A percentile compares a stretch with the other conserved stretches of the same genome.
These are phyloP conservation scores for Fusarium falciforme DNA, from an alignment of 2,329 filamentous ascomycete species.

Conservation along the genomic window DNA sequence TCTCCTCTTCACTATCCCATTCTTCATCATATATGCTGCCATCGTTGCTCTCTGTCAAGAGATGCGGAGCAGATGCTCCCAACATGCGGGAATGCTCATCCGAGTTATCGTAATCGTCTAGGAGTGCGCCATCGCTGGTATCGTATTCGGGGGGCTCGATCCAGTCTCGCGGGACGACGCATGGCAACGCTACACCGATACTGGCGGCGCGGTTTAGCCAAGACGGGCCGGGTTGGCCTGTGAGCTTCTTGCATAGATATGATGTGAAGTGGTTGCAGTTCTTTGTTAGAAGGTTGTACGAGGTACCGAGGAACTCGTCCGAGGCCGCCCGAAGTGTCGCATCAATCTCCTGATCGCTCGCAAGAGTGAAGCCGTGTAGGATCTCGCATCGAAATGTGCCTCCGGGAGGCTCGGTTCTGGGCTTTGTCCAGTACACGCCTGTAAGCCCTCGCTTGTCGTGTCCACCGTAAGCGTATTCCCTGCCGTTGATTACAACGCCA, in stretches of 20 bases:
- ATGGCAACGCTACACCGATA: slow-evolving; percentile 83
- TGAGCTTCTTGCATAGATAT: slow-evolving; percentile 79
- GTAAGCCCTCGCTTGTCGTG: slow-evolving; percentile 78
- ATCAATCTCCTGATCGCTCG: slow-evolving; percentile 76
- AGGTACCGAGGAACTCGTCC: slow-evolving; percentile 77
- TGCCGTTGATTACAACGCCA: slow-evolving; percentile 82
- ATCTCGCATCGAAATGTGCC: slow-evolving; percentile 81
- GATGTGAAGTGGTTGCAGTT: slow-evolving; percentile 94
- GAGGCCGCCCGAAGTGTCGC: slow-evolving; percentile 75
- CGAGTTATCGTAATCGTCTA: slow-evolving; percentile 65
- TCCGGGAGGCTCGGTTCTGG: slow-evolving; percentile 77
- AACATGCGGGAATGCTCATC: slow-evolving; percentile 72
- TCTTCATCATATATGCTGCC: slow-evolving; percentile 47
- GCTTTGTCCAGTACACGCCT: slow-evolving; percentile 86
- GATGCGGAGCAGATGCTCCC: slow-evolving; percentile 50
- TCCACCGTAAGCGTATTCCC: slow-evolving; percentile 87
- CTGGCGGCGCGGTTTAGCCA: slow-evolving; percentile 89
- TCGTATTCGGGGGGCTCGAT: slow-evolving; percentile 82
- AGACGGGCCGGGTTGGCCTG: slow-evolving; percentile 73
- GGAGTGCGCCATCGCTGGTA: slow-evolving; percentile 75
- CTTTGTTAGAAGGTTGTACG: slow-evolving; percentile 83
- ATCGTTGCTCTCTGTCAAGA: slow-evolving; percentile 44
- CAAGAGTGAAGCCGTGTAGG: slow-evolving; percentile 82
- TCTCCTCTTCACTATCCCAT: slow-evolving; percentile 61
- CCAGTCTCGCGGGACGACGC: slow-evolving; percentile 86